Percentiles rank a stretch among this genome's conserved stretches.
Evolutionary conservation across 2,329 filamentous ascomycete genomes (phyloP).

Genomic region (Teratosphaeria gauchensis): DNA sequence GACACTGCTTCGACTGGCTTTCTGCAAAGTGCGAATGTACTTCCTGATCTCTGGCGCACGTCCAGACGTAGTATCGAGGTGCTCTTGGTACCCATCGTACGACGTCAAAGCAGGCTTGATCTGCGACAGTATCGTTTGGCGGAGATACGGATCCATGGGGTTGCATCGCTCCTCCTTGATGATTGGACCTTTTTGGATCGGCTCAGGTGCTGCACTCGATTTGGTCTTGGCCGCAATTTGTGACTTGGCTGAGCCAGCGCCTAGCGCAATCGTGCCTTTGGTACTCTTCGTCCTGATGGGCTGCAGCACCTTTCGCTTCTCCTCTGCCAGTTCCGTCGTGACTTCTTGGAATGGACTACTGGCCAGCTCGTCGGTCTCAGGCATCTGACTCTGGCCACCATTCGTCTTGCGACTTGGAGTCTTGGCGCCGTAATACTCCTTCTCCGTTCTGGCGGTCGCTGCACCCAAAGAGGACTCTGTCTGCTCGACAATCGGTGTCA

Average conservation of each 20-base stretch:
- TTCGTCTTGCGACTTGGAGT: conserved; percentile 59
- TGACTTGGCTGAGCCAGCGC: conserved; percentile 22
- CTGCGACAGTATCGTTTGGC: conserved; percentile 63
- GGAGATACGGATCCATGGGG: conserved; percentile 68
- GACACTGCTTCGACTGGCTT: conserved; percentile 42
- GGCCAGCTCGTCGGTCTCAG: conserved; percentile 36
- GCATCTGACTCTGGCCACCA: not conserved
- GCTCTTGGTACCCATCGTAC: conserved; percentile 73
- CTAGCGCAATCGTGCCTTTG: conserved; percentile 33
- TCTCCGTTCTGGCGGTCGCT: conserved; percentile 45
- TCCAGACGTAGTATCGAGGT: conserved; percentile 53
- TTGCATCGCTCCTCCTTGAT: conserved; percentile 81
- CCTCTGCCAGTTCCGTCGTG: conserved; percentile 39
- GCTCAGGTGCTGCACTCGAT: conserved; percentile 26
- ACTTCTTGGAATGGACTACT: conserved; percentile 67
- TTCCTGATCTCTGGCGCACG: conserved; percentile 69
- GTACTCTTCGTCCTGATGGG: conserved; percentile 41
- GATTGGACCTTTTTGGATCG: conserved; percentile 55
- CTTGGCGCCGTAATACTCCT: conserved; percentile 50
- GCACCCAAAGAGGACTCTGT: conserved; percentile 79
- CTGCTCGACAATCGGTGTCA: conserved; percentile 96
- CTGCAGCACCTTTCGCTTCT: conserved; percentile 38
- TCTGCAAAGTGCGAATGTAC: conserved; percentile 59
- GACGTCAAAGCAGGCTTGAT: conserved; percentile 63
- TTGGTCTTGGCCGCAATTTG: conserved; percentile 21